Base-by-base conservation (phyloP, 768 basidiomycete genomes). In the Grammothele lineata region DNA sequence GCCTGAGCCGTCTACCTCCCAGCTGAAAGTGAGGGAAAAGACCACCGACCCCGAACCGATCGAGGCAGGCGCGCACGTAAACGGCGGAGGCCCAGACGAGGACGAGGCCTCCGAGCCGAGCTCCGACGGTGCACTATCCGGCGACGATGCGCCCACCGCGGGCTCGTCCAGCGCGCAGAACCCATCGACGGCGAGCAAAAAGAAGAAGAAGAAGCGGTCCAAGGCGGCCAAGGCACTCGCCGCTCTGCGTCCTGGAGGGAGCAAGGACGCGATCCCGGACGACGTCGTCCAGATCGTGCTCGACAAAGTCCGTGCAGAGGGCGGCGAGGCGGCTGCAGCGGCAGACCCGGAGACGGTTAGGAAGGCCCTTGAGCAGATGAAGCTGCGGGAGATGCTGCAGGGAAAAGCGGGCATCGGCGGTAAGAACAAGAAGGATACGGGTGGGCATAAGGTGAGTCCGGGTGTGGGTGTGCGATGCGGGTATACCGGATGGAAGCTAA, bases 131-230 rank as follows among this genome's bases (percentile, higher is more conserved):
- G 72, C 65, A 34, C 65, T 63, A 24, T 7, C 7, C 8, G 8
- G 8, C 27, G 58, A 52, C 27, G 53, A 62, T 3, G 64, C 63
- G 14, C 52, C 64, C 12, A 44, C 40, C 23, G 43, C 41, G 23
- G 50, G 45, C 36, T 40, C 56, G 17, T 47, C 54, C 11, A 40
- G 46, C 10, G 48, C 54, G 5, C 54, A 62, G 32, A 63, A 63
- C 3, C 58, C 66, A 11, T 62, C 66, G 7, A 60, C 69, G 12
- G 59, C 77, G 4, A 74, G 77, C 27, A 85, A 86, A 69, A 92
- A 88, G 73, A 92, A 88, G 66, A 92, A 92, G 71, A 92, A 91
- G 75, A 91, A 89, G 67, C 87, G 82, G 64, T 82, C 85, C 3
- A 92, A 87, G 61, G 78, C 70, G 19, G 63, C 73, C 47, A 84